phyloP scores from a whole-genome alignment of 768 basidiomycete species.

The Clavulina sp. region DNA sequence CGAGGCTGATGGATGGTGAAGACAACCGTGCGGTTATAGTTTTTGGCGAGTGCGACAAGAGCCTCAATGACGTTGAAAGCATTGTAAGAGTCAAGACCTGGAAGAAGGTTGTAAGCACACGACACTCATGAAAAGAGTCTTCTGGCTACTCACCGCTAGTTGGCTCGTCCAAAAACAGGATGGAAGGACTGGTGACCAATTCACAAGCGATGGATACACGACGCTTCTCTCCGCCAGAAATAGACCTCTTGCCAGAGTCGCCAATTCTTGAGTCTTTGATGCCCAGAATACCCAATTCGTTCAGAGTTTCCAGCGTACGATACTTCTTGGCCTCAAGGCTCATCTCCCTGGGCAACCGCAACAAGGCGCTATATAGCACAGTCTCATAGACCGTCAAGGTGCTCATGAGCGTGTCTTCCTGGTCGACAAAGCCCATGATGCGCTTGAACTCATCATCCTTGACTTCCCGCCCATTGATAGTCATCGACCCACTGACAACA shows the following conservation, averaged over 20 bases:
- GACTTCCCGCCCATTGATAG: conserved; percentile 75
- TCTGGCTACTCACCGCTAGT: conserved; percentile 53
- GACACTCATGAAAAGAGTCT: not conserved
- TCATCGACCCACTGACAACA: conserved; percentile 46
- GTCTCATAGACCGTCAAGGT: conserved; percentile 98
- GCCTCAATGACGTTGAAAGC: conserved; percentile 89
- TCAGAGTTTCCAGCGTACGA: conserved; percentile 86
- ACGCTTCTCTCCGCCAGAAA: conserved; percentile 95
- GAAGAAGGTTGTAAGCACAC: not conserved
- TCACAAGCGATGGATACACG: conserved; percentile 96
- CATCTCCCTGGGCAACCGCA: conserved; percentile 89
- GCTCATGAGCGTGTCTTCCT: conserved; percentile 94
- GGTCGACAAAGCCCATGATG: conserved; percentile 90
- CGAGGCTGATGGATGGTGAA: conserved; percentile 98
- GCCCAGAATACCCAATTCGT: conserved; percentile 81
- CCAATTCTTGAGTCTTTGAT: conserved; percentile 88
- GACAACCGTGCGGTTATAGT: conserved; percentile 86
- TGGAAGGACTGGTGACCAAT: conserved; percentile 90
- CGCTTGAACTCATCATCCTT: conserved; percentile 58
- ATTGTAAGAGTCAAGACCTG: conserved; percentile 88
- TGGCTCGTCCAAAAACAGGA: conserved; percentile 92
- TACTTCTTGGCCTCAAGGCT: conserved; percentile 88
- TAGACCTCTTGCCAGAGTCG: conserved; percentile 66
- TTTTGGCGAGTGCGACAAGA: conserved; percentile 64
- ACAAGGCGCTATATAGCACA: conserved; percentile 77